phyloP scores from a whole-genome alignment of 768 basidiomycete species.

The Pilatotrama ljubarskyi region DNA sequence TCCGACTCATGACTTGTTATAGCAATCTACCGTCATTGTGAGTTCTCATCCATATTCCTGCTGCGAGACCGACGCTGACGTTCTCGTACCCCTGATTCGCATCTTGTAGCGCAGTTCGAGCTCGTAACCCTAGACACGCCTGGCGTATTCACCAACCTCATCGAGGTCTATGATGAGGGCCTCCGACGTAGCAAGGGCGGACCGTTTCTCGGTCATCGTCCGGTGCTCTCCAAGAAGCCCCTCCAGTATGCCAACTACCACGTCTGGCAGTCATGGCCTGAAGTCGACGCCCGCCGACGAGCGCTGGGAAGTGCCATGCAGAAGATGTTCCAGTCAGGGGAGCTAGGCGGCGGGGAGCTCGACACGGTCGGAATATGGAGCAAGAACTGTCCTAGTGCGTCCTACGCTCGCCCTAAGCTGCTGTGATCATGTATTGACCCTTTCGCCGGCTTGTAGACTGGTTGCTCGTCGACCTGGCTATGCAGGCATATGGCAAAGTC shows the following conservation, averaged over 20 bases:
- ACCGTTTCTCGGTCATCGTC: constrained; percentile 68
- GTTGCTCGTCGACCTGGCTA: constrained; percentile 87
- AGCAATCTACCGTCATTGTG: constrained; percentile 15
- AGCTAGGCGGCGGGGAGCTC: constrained; percentile 61
- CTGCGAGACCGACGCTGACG: neutral
- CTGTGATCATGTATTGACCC: neutral
- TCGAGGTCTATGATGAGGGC: constrained; percentile 67
- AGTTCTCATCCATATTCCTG: neutral
- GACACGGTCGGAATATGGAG: constrained; percentile 86
- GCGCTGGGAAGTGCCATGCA: constrained; percentile 75
- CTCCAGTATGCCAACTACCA: constrained; percentile 68
- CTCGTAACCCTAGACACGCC: constrained; percentile 51
- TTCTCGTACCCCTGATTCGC: neutral
- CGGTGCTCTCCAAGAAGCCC: constrained; percentile 61
- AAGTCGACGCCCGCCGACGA: constrained; percentile 71
- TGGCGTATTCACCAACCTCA: constrained; percentile 50
- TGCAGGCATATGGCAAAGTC: constrained; percentile 81
- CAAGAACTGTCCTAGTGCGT: constrained; percentile 73
- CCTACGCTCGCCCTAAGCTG: neutral
- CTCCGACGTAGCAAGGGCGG: constrained; percentile 47
- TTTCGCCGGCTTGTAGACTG: constrained; percentile 75
- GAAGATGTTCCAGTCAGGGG: constrained; percentile 60
- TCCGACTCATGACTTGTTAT: neutral
- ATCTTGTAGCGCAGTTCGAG: constrained; percentile 2
- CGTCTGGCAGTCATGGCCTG: constrained; percentile 75